Base-by-base conservation (phyloP, 1,139 yeast species). In the Suhomyces chickasaworum region DNA sequence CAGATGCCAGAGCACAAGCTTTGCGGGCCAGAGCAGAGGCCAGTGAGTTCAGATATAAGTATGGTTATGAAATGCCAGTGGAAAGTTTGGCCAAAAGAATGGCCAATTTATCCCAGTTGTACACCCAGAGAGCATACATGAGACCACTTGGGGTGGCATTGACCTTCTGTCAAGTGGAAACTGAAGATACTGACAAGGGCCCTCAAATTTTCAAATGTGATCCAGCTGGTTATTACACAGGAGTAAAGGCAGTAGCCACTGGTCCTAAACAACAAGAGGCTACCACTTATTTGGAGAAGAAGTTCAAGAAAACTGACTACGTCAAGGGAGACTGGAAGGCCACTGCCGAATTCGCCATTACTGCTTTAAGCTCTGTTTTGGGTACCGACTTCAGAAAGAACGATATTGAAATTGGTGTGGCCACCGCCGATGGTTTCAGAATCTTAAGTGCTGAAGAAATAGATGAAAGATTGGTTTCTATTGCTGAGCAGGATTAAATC, bases 121-220 rank as follows among this genome's bases (percentile, higher is more conserved):
- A 90, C 68, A 93, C 99, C 38, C 99, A 93, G 70, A 80, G 98
- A 64, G 99, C 99, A n/a, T 93, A 93, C 68, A 93, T 93, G 98
- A 83, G 99, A 68, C 99, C 99, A 22, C 76, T 91, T 55, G 97
- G 97, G 33, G 97, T 90, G 47, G 89, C 96, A 23, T 78, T 90
- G 61, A 90, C 97, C 18, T 86, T 93, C 61, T 80, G 91, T 51
- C 84, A 95, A 41, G 57, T 55, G 12, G 78, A 73, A 48, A 63
- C 65, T 42, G 98, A 91, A 65, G 96, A 88, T 61, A 93, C 85
- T 64, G 30, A 42, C 33, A 68, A 74, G 51, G 99, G 98, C 0
- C 97, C 99, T n/a, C 83, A 84, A 60, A 77, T 93, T 53, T 89
- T 80, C 73, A 93, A 93, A 71, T 86, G 95, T 57, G 99, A 93